Percentiles rank a stretch among this genome's conserved stretches.
phyloP scores from a whole-genome alignment of 805 yeast genomes.

The Brettanomyces naardenensis region DNA sequence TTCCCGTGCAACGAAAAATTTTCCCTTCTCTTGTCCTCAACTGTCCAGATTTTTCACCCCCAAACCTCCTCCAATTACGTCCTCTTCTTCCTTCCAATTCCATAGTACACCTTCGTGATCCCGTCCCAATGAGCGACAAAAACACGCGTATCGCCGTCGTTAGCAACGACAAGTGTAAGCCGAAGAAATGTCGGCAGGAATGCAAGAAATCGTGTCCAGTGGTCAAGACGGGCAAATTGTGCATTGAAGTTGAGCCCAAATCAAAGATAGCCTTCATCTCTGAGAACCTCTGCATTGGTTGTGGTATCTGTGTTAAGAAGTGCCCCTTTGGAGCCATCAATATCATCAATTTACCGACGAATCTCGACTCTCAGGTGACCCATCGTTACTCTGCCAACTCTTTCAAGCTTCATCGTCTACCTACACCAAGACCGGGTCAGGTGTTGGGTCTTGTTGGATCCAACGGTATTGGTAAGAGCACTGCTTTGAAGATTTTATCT shows the following conservation, averaged over 20 bases:
- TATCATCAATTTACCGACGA: constrained; percentile 94
- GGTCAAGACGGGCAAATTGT: constrained; percentile 92
- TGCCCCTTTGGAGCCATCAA: constrained; percentile 97
- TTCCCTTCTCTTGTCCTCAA: too few species aligned
- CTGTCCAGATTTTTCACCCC: too few species aligned
- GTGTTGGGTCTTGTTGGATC: constrained; percentile 97
- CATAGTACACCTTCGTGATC: too few species aligned
- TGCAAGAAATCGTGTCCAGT: constrained; percentile 97
- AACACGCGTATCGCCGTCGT: constrained; percentile 92
- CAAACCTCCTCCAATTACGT: too few species aligned
- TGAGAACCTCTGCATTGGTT: constrained; percentile 92
- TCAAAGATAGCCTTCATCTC: constrained; percentile 92
- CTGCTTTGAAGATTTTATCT: constrained; percentile 92
- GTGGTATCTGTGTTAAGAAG: constrained; percentile 98
- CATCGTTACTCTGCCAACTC: constrained; percentile 98
- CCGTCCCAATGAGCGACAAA: constrained; percentile 26
- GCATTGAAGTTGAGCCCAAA: constrained; percentile 92
- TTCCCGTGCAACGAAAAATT: too few species aligned
- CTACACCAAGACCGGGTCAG: constrained; percentile 98
- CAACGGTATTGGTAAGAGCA: constrained; percentile 98
- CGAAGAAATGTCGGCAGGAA: constrained; percentile 97
- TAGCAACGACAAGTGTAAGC: constrained; percentile 90
- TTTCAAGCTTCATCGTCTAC: constrained; percentile 92
- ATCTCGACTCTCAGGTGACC: constrained; percentile 84
- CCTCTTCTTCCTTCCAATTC: too few species aligned